Evolutionary conservation across 2,329 filamentous ascomycete species (phyloP), one percentile per base, ranked within the genome.

Genomic region (Cladophialophora exuberans): DNA sequence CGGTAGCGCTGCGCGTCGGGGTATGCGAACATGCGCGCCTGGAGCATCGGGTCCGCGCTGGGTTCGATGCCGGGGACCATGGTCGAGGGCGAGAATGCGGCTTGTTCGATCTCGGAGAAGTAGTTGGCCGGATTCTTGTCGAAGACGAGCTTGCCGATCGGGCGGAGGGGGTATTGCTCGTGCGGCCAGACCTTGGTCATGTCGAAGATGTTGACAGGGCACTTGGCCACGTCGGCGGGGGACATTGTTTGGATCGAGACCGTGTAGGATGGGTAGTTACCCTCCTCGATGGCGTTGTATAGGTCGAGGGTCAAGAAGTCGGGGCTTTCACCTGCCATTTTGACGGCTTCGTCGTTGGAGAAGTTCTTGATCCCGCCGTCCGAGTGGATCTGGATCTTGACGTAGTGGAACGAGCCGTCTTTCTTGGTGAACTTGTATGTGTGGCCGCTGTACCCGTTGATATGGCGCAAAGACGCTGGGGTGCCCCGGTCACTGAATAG

Each of bases 101-200:
- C 82, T 69, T 88, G 85, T 68, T 89, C 85, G 30, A 60, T 55
- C 65, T 90, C 86, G 42, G 80, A 77, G 64, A 88, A 87, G 73
- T 87, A 88, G 71, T 89, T 88, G 50, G 80, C 70, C 1, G 79
- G 75, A 66, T 88, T 88, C 67, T 78, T 76, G 71, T 87, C 86
- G 20, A 89, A 77, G 0, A 81, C 86, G 55, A 89, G 70, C 56
- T 79, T 79, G 44, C 85, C 85, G 50, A 89, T 76, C 41, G 75
- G 79, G 15, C 82, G 76, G 10, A 86, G 73, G 1, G 86, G 85
- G 23, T 85, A 82, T 42, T 85, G 78, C 18, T 70, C 73, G 56
- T 87, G 82, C 2, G 85, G 85, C 84, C 85, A 88, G 63, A 85
- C 79, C 70, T 88, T 86, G 46, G 86, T 89, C 59, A 87, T 72